phyloP scores from a whole-genome alignment of 2,329 filamentous ascomycete genomes.

The Penicillium vulpinum region DNA sequence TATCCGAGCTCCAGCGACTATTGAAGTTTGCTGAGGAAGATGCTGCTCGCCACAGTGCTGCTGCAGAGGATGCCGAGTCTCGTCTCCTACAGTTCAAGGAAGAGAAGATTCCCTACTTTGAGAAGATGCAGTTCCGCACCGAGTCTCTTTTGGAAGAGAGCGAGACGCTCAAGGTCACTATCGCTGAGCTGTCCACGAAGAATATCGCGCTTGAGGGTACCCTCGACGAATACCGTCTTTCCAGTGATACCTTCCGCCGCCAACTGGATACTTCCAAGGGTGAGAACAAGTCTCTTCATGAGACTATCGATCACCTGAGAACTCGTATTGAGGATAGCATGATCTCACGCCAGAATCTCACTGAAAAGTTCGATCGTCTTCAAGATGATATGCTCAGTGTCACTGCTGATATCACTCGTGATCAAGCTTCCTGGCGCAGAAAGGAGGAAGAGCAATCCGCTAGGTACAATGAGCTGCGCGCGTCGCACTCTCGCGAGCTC shows the following conservation, averaged over 20 bases:
- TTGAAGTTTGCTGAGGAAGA: constrained; percentile 66
- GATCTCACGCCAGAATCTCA: constrained; percentile 78
- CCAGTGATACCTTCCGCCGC: constrained; percentile 59
- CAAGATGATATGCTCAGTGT: constrained; percentile 84
- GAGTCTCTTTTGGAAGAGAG: constrained; percentile 70
- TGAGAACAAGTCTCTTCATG: constrained; percentile 72
- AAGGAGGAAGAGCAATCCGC: constrained; percentile 60
- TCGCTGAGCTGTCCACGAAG: constrained; percentile 57
- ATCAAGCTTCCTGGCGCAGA: constrained; percentile 76
- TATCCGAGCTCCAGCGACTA: constrained; percentile 70
- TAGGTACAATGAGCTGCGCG: constrained; percentile 56
- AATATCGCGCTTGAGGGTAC: constrained; percentile 62
- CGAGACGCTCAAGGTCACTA: constrained; percentile 53
- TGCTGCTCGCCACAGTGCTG: constrained; percentile 47
- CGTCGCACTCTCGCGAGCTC: constrained; percentile 67
- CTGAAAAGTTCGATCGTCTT: constrained; percentile 77
- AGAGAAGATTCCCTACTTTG: constrained; percentile 68
- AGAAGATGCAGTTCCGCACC: constrained; percentile 63
- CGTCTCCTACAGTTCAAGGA: constrained; percentile 64
- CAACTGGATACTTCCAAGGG: constrained; percentile 52
- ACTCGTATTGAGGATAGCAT: constrained; percentile 83
- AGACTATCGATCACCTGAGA: constrained; percentile 70
- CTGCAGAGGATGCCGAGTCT: constrained; percentile 65
- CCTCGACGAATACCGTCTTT: constrained; percentile 64
- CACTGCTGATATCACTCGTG: constrained; percentile 75